Conservation (phyloP, 2,329 filamentous ascomycete genomes). For the Pseudocercospora ulei region DNA sequence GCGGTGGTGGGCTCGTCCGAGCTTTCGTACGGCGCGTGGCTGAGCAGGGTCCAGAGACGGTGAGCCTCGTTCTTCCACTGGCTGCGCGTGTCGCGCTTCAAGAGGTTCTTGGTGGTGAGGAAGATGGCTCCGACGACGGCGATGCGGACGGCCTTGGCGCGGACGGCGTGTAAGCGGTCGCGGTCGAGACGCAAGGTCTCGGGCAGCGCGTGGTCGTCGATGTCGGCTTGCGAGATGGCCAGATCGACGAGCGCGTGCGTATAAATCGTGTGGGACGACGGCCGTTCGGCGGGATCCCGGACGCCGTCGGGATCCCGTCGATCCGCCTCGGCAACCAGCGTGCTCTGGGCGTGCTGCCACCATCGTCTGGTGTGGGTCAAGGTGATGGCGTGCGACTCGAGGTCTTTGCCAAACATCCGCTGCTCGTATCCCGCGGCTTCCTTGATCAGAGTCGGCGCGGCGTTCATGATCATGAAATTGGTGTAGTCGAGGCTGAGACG, state of each 20-base stretch:
- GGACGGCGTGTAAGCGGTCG: conserved; percentile 52
- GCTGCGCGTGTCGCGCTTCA: conserved; percentile 68
- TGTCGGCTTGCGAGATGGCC: conserved; percentile 56
- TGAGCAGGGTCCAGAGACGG: conserved; percentile 61
- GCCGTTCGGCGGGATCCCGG: conserved; percentile 52
- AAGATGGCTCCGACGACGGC: conserved; percentile 65
- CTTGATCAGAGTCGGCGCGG: conserved; percentile 60
- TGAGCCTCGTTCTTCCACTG: conserved; percentile 67
- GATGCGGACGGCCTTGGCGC: conserved; percentile 53
- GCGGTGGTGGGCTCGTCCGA: conserved; percentile 27
- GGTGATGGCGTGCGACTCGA: conserved; percentile 48
- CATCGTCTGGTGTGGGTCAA: conserved; percentile 54
- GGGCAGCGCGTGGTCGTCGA: conserved; percentile 49
- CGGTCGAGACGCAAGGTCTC: conserved; percentile 65
- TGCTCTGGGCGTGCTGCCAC: conserved; percentile 56
- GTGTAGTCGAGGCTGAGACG: conserved; percentile 70
- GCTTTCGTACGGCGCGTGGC: conserved; percentile 48
- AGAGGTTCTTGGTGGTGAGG: conserved; percentile 69
- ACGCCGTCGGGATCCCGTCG: conserved; percentile 60
- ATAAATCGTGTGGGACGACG: conserved; percentile 61
- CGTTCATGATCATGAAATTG: conserved; percentile 66
- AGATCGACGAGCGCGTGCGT: conserved; percentile 65
- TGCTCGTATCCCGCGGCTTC: conserved; percentile 64
- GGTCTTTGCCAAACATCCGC: conserved; percentile 57
- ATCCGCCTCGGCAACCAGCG: conserved; percentile 56